Conservation (phyloP, 2,329 filamentous ascomycete genomes). For the Akanthomyces lecanii region DNA sequence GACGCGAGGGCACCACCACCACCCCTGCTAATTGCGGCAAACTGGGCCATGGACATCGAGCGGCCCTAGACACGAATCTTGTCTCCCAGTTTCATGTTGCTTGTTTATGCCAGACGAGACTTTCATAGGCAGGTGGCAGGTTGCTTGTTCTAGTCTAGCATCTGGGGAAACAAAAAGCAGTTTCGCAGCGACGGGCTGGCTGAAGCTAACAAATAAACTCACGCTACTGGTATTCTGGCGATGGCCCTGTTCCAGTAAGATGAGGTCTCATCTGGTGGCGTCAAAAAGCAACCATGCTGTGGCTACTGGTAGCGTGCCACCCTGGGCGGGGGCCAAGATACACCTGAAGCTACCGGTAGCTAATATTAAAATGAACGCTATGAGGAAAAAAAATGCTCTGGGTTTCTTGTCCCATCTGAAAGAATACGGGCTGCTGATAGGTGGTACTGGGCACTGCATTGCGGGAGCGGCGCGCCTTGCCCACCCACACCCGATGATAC, state of each 20-base stretch:
- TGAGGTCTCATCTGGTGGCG: background rate
- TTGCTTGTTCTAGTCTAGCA: no score
- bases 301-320: background rate
- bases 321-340: background rate
- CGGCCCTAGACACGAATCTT: no score
- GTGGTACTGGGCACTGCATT: background rate
- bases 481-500: background rate
- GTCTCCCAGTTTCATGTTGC: no score
- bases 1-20: background rate
- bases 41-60: no score
- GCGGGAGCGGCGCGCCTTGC: background rate
- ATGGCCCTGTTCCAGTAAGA: conserved; percentile 2
- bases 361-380: conserved; percentile 9
- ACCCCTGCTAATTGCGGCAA: no score
- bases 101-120: no score
- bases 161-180: background rate
- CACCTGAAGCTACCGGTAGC: background rate
- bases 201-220: background rate
- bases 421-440: background rate
- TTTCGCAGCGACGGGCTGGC: background rate
- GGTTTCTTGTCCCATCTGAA: background rate
- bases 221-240: background rate
- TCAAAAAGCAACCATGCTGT: background rate
- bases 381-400: background rate
- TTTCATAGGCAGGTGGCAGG: no score